phyloP scores from a whole-genome alignment of 345 rosid species.

The Salix brachista region DNA sequence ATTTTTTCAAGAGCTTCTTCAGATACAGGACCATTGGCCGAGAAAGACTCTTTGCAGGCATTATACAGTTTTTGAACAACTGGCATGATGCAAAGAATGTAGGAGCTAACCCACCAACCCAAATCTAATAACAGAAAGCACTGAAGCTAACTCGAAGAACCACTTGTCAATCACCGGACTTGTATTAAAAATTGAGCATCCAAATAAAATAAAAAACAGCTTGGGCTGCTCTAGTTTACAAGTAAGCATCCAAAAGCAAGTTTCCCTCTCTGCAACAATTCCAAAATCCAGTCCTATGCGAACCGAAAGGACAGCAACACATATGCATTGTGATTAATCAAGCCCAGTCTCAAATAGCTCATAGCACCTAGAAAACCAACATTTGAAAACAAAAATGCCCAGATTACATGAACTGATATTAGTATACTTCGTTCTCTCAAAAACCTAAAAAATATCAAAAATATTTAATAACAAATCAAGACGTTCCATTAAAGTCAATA shows the following conservation, averaged over 20 bases:
- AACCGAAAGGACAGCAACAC: conserved; percentile 14
- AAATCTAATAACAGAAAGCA: neutral
- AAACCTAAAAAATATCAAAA: neutral
- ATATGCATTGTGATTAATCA: conserved; percentile 10
- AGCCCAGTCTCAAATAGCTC: conserved; percentile 5
- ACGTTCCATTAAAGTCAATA: neutral
- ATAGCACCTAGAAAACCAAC: conserved; percentile 13
- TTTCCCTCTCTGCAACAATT: conserved; percentile 24
- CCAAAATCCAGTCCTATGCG: conserved; percentile 13
- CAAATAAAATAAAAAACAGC: neutral
- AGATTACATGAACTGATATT: neutral
- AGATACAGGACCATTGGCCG: conserved; percentile 61
- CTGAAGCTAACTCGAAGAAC: neutral
- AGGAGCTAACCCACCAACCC: conserved; percentile 1
- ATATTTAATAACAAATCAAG: neutral
- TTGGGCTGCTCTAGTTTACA: conserved; percentile 12
- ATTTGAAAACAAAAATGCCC: neutral
- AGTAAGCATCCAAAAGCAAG: conserved; percentile 9
- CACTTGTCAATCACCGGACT: neutral
- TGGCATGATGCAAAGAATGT: conserved; percentile 22
- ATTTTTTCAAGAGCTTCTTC: conserved; percentile 74
- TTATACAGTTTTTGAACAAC: conserved; percentile 62
- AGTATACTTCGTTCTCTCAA: neutral
- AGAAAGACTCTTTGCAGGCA: conserved; percentile 66
- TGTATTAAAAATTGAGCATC: conserved; percentile 3